Percentiles rank a stretch among this genome's conserved stretches.
phyloP scores from a whole-genome alignment of 2,329 filamentous ascomycete species.

The Sporothrix brunneoviolacea region DNA sequence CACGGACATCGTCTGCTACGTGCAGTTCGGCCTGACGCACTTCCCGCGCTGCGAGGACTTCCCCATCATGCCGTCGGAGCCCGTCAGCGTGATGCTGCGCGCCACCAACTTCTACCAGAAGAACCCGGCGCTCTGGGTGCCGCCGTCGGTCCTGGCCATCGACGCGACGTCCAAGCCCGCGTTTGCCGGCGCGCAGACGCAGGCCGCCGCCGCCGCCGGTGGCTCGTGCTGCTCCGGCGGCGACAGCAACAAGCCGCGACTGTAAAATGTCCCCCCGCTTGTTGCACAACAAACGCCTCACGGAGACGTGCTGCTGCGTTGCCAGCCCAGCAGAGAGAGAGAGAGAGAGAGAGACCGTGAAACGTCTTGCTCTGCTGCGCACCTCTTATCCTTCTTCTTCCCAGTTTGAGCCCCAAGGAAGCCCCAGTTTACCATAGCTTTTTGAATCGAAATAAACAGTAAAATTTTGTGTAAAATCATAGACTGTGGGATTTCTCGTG shows the following conservation, averaged over 20 bases:
- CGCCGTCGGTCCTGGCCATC: conserved; percentile 44
- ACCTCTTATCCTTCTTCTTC: conserved; percentile 10
- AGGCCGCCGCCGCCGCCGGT: background rate
- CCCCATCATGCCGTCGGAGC: conserved; percentile 83
- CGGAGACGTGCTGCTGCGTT: no score
- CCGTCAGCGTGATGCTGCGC: conserved; percentile 71
- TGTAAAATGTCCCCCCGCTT: conserved; percentile 5
- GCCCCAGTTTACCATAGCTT: background rate
- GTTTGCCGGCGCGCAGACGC: conserved; percentile 9
- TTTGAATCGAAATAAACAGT: no score
- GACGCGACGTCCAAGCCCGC: conserved; percentile 16
- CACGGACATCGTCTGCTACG: conserved; percentile 84
- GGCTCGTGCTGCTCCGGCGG: conserved; percentile 10
- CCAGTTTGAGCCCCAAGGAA: conserved; percentile 6
- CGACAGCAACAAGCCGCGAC: conserved; percentile 10
- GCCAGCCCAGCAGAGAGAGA: no score
- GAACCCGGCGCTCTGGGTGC: conserved; percentile 76
- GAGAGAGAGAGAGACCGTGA: background rate
- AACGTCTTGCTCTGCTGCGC: no score
- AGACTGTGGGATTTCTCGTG: no score
- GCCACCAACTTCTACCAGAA: conserved; percentile 76
- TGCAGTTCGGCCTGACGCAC: conserved; percentile 86
- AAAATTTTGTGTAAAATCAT: no score
- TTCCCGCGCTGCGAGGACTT: conserved; percentile 87
- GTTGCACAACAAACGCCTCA: no score